phyloP scores from a whole-genome alignment of 352 stramenopile genomes.

The Phytophthora tubulina region DNA sequence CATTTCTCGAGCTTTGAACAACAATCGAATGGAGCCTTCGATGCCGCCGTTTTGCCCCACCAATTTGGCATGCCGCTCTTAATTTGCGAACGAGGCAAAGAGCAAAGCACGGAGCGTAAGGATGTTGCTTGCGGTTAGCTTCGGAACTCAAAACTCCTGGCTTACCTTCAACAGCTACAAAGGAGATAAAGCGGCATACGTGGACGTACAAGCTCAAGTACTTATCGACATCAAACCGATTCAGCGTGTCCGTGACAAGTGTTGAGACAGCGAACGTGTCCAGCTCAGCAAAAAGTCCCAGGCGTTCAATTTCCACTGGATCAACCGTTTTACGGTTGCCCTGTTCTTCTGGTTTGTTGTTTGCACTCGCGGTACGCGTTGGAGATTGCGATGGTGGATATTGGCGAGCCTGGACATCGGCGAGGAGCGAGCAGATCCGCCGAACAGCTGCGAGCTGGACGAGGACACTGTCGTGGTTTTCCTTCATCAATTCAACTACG shows the following conservation, averaged over 20 bases:
- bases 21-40: constrained; percentile 64
- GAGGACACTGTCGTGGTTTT: constrained; percentile 68
- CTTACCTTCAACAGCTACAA: constrained; percentile 61
- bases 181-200: constrained; percentile 70
- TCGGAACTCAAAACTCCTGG: neutral
- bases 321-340: constrained; percentile 5
- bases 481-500: constrained; percentile 71
- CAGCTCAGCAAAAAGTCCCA: constrained; percentile 52
- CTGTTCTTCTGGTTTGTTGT: constrained; percentile 10
- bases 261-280: constrained; percentile 52
- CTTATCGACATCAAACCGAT: constrained; percentile 63
- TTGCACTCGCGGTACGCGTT: constrained; percentile 16
- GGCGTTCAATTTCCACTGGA: constrained; percentile 23
- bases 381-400: constrained; percentile 32
- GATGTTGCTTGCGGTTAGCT: neutral
- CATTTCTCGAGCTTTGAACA: constrained; percentile 70
- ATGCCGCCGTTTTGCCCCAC: constrained; percentile 67
- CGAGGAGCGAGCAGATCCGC: constrained; percentile 63
- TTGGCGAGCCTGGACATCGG: constrained; percentile 39
- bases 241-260: constrained; percentile 53
- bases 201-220: constrained; percentile 70
- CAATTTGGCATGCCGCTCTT: constrained; percentile 70
- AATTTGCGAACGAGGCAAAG: neutral
- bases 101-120: constrained; percentile 9
- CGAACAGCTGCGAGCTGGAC: constrained; percentile 65